A percentile compares a stretch with the other conserved stretches of the same genome.
Conservation (phyloP, 257 asterid genomes). For the Petunia secreta region DNA sequence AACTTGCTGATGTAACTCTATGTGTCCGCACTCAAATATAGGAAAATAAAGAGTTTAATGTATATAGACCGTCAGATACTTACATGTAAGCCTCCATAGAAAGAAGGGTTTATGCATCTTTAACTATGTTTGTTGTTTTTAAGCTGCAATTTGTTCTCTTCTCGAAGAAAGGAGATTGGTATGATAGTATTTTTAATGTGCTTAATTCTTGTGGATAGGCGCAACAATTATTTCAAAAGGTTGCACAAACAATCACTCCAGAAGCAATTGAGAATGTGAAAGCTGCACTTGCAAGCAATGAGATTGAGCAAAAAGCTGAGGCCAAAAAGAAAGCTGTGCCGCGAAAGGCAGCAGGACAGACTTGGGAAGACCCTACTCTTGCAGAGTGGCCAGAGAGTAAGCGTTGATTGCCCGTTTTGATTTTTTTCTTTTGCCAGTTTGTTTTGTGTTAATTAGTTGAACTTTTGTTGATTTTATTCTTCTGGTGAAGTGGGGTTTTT, state of each 20-base stretch:
- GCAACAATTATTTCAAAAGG: conserved; percentile 29
- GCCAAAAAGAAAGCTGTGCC: conserved; percentile 31
- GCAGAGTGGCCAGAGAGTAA: conserved; percentile 30
- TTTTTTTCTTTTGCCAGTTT: not conserved
- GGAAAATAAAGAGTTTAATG: no score
- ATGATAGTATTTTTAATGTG: not conserved
- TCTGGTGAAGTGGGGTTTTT: not conserved
- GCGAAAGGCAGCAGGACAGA: conserved; percentile 31
- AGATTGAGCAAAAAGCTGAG: conserved; percentile 31
- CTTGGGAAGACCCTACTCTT: conserved; percentile 34
- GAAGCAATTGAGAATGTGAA: conserved; percentile 33
- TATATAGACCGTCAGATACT: no score
- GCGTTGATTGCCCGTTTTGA: not conserved
- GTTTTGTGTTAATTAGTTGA: not conserved
- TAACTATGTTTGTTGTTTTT: not conserved
- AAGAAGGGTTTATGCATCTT: not conserved
- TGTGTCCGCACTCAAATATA: no score
- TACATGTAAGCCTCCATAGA: not conserved
- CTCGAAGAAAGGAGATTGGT: not conserved
- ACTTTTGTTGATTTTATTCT: not conserved
- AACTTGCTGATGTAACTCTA: no score
- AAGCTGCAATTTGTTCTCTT: not conserved
- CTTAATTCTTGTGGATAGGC: conserved; percentile 22
- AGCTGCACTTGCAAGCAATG: conserved; percentile 31
- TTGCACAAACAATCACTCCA: conserved; percentile 31